phyloP scores from a whole-genome alignment of 257 asterid genomes.

The Lycium barbarum region DNA sequence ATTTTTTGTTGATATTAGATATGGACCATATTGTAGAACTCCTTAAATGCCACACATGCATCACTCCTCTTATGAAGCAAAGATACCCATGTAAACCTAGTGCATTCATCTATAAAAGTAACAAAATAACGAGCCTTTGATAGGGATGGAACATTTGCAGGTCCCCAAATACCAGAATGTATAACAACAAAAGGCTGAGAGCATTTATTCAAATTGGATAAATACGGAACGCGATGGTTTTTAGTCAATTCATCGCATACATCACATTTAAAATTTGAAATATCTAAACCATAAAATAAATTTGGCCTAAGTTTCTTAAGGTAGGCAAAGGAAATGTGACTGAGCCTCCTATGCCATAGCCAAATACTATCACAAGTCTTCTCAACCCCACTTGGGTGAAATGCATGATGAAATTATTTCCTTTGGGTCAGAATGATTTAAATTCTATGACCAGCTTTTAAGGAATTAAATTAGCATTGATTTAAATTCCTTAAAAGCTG shows the following conservation, averaged over 20 bases:
- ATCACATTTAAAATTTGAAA: neutral
- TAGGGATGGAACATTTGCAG: neutral
- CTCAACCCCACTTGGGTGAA: neutral
- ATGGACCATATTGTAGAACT: neutral
- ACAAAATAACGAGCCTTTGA: neutral
- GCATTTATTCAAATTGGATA: constrained; percentile 31
- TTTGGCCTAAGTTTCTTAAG: neutral
- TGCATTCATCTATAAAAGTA: constrained; percentile 33
- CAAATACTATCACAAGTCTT: neutral
- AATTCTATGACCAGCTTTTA: too few relatives aligned
- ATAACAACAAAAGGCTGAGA: constrained; percentile 8
- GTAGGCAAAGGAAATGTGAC: neutral
- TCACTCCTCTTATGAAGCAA: neutral
- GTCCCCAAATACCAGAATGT: constrained; percentile 8
- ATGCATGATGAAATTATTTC: neutral
- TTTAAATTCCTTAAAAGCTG: too few relatives aligned
- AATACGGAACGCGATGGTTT: constrained; percentile 16
- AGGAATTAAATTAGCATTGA: too few relatives aligned
- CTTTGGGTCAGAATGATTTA: too few relatives aligned
- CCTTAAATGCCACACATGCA: neutral
- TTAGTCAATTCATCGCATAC: neutral
- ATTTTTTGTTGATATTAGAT: neutral
- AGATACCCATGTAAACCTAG: neutral
- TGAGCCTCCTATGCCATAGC: neutral
- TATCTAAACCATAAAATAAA: neutral